phyloP scores from a whole-genome alignment of 352 stramenopile genomes.

The Globisporangium ultimum region DNA sequence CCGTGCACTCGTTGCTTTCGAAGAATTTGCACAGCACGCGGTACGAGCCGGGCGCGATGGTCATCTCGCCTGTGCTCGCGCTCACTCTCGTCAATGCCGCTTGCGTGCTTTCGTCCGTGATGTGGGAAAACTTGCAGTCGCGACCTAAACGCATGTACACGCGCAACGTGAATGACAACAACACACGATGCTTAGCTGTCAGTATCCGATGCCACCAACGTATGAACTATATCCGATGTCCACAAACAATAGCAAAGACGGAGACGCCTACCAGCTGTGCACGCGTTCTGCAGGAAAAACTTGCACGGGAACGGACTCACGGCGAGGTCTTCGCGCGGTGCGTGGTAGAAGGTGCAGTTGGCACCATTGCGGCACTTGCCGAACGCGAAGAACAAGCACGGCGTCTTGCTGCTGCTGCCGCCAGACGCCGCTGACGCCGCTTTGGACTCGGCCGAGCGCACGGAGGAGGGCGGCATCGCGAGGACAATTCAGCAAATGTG shows the following conservation, averaged over 20 bases:
- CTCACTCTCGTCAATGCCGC: conserved; percentile 26
- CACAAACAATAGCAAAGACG: background rate
- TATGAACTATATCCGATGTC: background rate
- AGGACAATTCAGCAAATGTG: background rate
- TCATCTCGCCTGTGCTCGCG: conserved; percentile 41
- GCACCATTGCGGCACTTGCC: conserved; percentile 69
- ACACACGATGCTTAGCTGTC: no score
- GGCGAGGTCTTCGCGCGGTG: conserved; percentile 28
- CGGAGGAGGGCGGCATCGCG: background rate
- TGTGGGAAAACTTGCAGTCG: conserved; percentile 67
- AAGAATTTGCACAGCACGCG: conserved; percentile 72
- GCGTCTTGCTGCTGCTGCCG: conserved; percentile 17
- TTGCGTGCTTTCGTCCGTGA: conserved; percentile 17
- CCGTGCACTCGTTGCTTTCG: conserved; percentile 55
- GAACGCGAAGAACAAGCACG: conserved; percentile 63
- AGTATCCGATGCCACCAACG: no score
- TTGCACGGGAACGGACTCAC: conserved; percentile 53
- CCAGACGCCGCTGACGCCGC: conserved; percentile 6
- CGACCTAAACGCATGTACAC: conserved; percentile 19
- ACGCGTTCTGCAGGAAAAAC: conserved; percentile 68
- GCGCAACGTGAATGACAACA: background rate
- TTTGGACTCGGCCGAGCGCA: background rate
- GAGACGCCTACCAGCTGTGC: conserved; percentile 31
- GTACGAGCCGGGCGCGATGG: conserved; percentile 36
- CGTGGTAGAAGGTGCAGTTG: conserved; percentile 69